Evolutionary conservation across 495 filamentous ascomycete species (phyloP).

Genomic region (Halenospora varia): DNA sequence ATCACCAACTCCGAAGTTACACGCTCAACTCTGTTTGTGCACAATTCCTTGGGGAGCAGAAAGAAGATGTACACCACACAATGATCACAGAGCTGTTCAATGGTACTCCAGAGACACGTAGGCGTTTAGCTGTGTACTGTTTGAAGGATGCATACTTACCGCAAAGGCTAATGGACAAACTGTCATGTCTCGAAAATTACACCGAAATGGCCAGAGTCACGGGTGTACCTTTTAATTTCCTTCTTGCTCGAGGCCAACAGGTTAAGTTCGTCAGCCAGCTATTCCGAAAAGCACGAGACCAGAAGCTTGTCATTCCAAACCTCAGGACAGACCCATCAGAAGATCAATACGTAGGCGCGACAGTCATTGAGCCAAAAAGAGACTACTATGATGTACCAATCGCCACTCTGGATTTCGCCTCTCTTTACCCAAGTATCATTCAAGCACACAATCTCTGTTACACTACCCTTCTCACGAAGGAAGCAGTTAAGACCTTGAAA

Average conservation of each 20-base stretch:
- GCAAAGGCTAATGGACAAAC: constrained; percentile 92
- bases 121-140: constrained; percentile 92
- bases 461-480: constrained; percentile 86
- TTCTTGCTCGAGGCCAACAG: constrained; percentile 90
- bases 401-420: constrained; percentile 97
- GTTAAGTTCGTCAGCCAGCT: constrained; percentile 97
- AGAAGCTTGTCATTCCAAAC: constrained; percentile 92
- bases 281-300: constrained; percentile 89
- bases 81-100: constrained; percentile 99
- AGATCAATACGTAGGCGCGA: constrained; percentile 96
- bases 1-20: constrained; percentile 93
- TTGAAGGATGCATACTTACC: constrained; percentile 97
- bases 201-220: constrained; percentile 99
- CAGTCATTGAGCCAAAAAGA: constrained; percentile 91
- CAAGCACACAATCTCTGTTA: constrained; percentile 99
- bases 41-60: constrained; percentile 96
- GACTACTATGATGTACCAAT: constrained; percentile 93
- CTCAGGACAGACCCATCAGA: constrained; percentile 55
- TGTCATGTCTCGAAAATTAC: constrained; percentile 96
- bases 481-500: constrained; percentile 64
- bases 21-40: constrained; percentile 95
- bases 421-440: constrained; percentile 97
- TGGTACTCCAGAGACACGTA: constrained; percentile 84
- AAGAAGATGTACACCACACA: constrained; percentile 97
- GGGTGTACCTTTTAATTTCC: constrained; percentile 93